These are phyloP conservation scores for Crithidia thermophila DNA, from an alignment of 208 protist genomes.

Conservation along the genomic window DNA sequence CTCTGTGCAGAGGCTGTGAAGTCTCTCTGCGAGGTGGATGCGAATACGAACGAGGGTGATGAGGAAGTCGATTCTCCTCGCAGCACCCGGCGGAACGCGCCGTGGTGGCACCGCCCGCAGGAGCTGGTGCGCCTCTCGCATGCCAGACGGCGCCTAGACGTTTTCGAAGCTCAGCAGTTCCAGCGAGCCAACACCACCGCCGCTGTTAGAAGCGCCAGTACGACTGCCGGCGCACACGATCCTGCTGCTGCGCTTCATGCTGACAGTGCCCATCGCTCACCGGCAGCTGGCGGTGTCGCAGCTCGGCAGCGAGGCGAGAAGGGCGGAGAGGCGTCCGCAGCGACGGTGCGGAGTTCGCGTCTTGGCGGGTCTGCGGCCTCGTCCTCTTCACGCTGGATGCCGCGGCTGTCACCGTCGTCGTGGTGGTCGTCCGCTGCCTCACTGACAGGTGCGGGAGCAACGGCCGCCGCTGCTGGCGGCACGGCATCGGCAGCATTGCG, in stretches of 20 bases:
- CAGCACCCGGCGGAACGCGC: not conserved
- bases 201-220: not conserved
- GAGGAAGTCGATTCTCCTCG: not conserved
- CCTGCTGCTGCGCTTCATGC: too few relatives aligned
- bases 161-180: constrained; percentile 13
- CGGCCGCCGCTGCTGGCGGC: not conserved
- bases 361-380: not conserved
- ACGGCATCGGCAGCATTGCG: not conserved
- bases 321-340: not conserved
- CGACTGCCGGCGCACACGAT: not conserved
- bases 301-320: not conserved
- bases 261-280: not conserved
- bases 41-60: not conserved
- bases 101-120: constrained; percentile 34
- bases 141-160: constrained; percentile 15
- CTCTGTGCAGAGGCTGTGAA: constrained; percentile 20
- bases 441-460: not conserved
- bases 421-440: constrained; percentile 29
- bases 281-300: not conserved
- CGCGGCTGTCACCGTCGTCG: constrained; percentile 14
- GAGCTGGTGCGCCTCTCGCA: constrained; percentile 35
- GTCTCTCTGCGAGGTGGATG: constrained; percentile 9
- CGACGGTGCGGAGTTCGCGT: constrained; percentile 1
- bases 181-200: not conserved
- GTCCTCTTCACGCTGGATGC: constrained; percentile 8